Base-by-base conservation (phyloP, 345 rosid species). In the Gynandropsis gynandra region DNA sequence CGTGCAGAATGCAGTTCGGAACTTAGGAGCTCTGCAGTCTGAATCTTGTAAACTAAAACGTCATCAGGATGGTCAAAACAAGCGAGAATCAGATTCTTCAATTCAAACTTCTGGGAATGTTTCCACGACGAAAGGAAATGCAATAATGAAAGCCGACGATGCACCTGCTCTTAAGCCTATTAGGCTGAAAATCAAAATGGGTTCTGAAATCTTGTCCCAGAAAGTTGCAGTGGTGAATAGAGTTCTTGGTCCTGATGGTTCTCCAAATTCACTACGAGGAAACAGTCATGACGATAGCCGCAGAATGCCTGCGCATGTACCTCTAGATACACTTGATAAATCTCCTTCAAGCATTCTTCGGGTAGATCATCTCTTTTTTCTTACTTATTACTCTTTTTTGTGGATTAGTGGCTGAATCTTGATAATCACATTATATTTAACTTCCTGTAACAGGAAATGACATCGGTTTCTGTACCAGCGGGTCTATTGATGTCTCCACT, bases 321-420 rank as follows among this genome's bases (percentile, higher is more conserved):
- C 76, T 58, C 56, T 19, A 15, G 66, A 41, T 33, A 52, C 55
- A 39, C 58, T 43, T 8, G 52, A 47, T 59, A 69, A 67, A 52
- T 85, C 85, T 72, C 83, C 83, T 16, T 54, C 69, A 42, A 64
- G 62, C 63, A 82, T 89, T 76, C 72, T 89, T 55, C 76, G 59
- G 87, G 93, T 89, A 69, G 69, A 71, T 42, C 24, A 55, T 59
- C 49, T 58, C 21, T 55, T 50, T 20, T 52, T 16, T 69, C 31
- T 45, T 48, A 49, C 47, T 27, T 17, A 14, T 11, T 37, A 16
- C 5, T 15, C 19, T 12, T 32, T 0, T 56, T 24, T 19, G 34
- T 29, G 42, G 19, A 32, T 58, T 43, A 42, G 58, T 47, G 17
- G 52, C 13, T 68, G 36, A 62, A 39, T 31, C 52, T 63, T 44